These are phyloP conservation scores for Microbotryum silenes-acaulis DNA, from an alignment of 1,284 basidiomycete genomes.

Conservation along the genomic window DNA sequence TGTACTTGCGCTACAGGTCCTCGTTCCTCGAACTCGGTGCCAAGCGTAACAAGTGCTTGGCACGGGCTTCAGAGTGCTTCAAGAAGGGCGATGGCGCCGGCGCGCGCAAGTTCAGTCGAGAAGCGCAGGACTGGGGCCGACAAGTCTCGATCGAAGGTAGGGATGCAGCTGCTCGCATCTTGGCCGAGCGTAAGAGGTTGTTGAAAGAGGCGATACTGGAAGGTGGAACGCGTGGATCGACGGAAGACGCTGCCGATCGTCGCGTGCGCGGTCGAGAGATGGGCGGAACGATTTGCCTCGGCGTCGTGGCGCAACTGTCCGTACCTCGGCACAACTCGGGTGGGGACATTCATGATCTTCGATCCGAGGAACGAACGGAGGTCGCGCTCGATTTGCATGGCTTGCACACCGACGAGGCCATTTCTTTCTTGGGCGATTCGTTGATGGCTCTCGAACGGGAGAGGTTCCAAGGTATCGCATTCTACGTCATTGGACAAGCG, in stretches of 20 bases:
- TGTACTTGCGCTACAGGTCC: constrained; percentile 81
- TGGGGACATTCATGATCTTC: constrained; percentile 43
- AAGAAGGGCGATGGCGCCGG: constrained; percentile 85
- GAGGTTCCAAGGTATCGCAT: constrained; percentile 51
- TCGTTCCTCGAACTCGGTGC: constrained; percentile 83
- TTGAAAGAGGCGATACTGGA: constrained; percentile 63
- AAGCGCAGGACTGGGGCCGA: constrained; percentile 84
- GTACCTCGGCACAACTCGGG: constrained; percentile 5
- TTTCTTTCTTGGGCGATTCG: constrained; percentile 84
- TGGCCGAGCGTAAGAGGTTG: constrained; percentile 66
- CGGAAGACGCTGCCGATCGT: constrained; percentile 52
- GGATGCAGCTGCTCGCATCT: constrained; percentile 64
- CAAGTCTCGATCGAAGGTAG: constrained; percentile 78
- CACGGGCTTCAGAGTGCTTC: constrained; percentile 91
- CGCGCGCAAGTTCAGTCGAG: constrained; percentile 84
- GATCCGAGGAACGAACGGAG: constrained; percentile 74
- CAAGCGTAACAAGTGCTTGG: constrained; percentile 88
- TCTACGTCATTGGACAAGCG: constrained; percentile 85
- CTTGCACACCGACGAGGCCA: constrained; percentile 72
- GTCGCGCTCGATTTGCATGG: constrained; percentile 55
- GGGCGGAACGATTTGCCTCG: constrained; percentile 74
- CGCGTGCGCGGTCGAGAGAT: constrained; percentile 63
- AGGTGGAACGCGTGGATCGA: constrained; percentile 19
- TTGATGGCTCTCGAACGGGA: constrained; percentile 52
- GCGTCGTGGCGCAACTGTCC: constrained; percentile 53